These are phyloP conservation scores for Thalia dealbata DNA, from an alignment of 176 grass and related monocot genomes.

Conservation along the genomic window DNA sequence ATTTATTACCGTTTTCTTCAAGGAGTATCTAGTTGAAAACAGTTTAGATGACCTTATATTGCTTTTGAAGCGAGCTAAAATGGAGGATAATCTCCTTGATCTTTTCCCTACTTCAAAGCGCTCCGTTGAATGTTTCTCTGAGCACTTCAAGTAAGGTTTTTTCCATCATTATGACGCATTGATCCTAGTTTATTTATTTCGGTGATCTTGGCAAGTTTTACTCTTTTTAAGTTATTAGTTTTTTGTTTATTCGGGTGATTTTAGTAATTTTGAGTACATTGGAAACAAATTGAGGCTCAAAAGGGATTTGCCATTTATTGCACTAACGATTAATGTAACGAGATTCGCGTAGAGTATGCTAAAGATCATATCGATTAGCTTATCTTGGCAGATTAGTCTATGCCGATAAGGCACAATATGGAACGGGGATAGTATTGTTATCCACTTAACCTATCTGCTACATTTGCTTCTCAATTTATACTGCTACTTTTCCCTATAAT, in stretches of 20 bases:
- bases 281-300: no score
- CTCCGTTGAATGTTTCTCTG: constrained; percentile 62
- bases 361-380: no score
- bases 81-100: constrained; percentile 89
- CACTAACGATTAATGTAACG: no score
- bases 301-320: no score
- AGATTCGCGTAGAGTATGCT: no score
- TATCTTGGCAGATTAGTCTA: not conserved
- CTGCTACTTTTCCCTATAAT: no score
- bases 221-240: not conserved
- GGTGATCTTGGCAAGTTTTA: not conserved
- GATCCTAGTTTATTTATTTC: not conserved
- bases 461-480: no score
- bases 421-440: not conserved
- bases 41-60: constrained; percentile 90
- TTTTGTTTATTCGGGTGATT: no score
- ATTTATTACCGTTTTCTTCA: constrained; percentile 92
- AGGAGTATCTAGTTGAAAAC: constrained; percentile 90
- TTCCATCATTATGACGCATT: not conserved
- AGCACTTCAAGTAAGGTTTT: constrained; percentile 69
- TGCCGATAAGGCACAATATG: no score
- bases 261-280: no score
- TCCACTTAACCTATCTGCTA: not conserved
- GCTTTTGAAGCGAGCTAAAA: constrained; percentile 87
- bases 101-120: constrained; percentile 71